A percentile compares a stretch with the other conserved stretches of the same genome.
Evolutionary conservation across 331 rosid species (phyloP).

Genomic region (Malus hybrid): DNA sequence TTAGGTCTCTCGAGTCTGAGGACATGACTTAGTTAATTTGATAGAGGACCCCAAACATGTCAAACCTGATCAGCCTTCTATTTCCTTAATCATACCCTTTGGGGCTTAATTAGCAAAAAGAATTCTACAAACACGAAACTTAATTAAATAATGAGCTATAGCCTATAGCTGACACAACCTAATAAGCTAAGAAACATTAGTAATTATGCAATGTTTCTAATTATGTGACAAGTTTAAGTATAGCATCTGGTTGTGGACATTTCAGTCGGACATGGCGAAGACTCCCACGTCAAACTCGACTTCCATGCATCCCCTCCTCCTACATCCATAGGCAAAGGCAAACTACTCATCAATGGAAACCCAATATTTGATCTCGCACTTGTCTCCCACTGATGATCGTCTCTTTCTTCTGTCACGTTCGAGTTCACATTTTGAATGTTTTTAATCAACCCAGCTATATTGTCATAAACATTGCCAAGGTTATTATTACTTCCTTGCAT

Average conservation of each 20-base stretch:
- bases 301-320: conserved; percentile 59
- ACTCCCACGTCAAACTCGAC: conserved; percentile 72
- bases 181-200: background rate
- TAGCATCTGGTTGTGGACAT: conserved; percentile 69
- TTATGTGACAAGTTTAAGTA: conserved; percentile 21
- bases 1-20: background rate
- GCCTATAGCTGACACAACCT: background rate
- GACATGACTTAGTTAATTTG: background rate
- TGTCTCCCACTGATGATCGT: conserved; percentile 35
- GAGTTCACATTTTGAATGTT: conserved; percentile 16
- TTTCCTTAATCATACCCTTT: background rate
- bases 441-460: conserved; percentile 28
- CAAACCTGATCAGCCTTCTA: background rate
- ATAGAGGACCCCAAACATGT: background rate
- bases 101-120: background rate
- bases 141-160: background rate
- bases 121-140: background rate
- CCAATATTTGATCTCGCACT: conserved; percentile 26
- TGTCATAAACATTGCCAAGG: conserved; percentile 4
- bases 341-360: conserved; percentile 28
- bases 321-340: conserved; percentile 32
- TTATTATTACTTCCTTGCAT: conserved; percentile 19
- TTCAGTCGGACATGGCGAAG: conserved; percentile 72
- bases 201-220: conserved; percentile 2
- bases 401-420: conserved; percentile 21